Evolutionary conservation across 176 grass and related monocot species (phyloP), one percentile per base, ranked within the genome.

Genomic region (Paspalum notatum): DNA sequence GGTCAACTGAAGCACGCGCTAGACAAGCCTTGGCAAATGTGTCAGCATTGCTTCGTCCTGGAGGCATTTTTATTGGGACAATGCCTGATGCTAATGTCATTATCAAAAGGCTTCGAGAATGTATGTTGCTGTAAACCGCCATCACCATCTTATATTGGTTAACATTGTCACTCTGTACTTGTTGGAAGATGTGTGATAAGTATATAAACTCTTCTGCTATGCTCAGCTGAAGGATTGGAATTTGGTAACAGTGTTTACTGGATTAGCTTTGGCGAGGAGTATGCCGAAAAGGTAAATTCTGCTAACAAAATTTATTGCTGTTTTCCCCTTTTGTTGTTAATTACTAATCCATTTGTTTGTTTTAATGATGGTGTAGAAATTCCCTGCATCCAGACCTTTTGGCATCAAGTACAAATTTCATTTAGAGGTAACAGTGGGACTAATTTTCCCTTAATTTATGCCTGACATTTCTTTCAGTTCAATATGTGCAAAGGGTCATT

Each of bases 351-450:
- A 83, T 52, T 43, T 3, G 3, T 43, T 67, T 76, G 53, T 76
- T 76, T 85, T 44, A 13, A 53, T 45, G 25, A 84, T 85, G 43
- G 15, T 42, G n/a, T 72, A 98, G 96, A 98, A 85, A 85, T 98
- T 98, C 76, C 87, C 91, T 4, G 80, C 92, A 48, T 95, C 92
- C 48, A 95, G 78, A 37, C 88, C 96, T 82, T 98, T 95, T 66
- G 90, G 96, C 63, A 93, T 95, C 84, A 93, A 90, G 84, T 99
- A 99, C 79, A 95, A 95, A 82, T 95, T 98, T 84, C 96, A 95
- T 80, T 83, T 98, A 71, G 92, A 95, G 92, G 96, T 98, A 85
- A 87, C 54, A 68, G 4, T 70, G 45, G 13, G 40, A 50, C 61
- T 52, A 17, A 15, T 62, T 53, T 54, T 74, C 76, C 40, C 40